These are phyloP conservation scores for Eragrostis tef DNA, from an alignment of 202 grass and related monocot species.

Conservation along the genomic window DNA sequence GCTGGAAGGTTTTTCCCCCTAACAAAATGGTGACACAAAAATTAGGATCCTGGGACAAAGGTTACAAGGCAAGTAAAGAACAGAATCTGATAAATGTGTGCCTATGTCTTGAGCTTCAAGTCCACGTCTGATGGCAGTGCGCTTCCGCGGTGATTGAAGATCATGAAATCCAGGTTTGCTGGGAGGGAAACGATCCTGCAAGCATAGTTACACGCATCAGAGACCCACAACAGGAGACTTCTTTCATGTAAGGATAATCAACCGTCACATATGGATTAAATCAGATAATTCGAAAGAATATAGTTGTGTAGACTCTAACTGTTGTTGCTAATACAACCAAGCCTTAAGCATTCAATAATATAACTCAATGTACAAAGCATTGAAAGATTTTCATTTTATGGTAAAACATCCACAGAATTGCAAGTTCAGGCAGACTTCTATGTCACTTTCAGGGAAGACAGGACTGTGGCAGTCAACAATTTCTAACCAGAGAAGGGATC, in stretches of 20 bases:
- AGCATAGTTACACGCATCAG: conserved; percentile 22
- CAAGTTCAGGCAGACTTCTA: not conserved
- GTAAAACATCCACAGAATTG: not conserved
- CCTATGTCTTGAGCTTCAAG: conserved; percentile 78
- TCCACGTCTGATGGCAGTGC: conserved; percentile 61
- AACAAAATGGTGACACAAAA: conserved; percentile 20
- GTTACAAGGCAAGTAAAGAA: conserved; percentile 33
- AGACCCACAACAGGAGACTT: not conserved
- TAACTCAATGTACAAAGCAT: not conserved
- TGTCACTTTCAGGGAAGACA: not conserved
- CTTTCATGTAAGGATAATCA: not conserved
- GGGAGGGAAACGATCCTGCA: conserved; percentile 81
- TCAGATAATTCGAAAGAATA: not conserved
- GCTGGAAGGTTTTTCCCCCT: conserved; percentile 3
- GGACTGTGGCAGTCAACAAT: not conserved
- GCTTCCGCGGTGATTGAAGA: conserved; percentile 87
- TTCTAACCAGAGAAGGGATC: not conserved
- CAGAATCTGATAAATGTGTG: not conserved
- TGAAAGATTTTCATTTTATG: not conserved
- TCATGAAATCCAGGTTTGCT: conserved; percentile 91
- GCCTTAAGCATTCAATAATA: not conserved
- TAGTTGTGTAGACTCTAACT: not conserved
- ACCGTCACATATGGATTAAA: not conserved
- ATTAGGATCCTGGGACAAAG: conserved; percentile 25
- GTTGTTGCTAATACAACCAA: not conserved